Evolutionary conservation across 192 early-diverging fungal genomes (phyloP).

Genomic region (Podila minutissima): DNA sequence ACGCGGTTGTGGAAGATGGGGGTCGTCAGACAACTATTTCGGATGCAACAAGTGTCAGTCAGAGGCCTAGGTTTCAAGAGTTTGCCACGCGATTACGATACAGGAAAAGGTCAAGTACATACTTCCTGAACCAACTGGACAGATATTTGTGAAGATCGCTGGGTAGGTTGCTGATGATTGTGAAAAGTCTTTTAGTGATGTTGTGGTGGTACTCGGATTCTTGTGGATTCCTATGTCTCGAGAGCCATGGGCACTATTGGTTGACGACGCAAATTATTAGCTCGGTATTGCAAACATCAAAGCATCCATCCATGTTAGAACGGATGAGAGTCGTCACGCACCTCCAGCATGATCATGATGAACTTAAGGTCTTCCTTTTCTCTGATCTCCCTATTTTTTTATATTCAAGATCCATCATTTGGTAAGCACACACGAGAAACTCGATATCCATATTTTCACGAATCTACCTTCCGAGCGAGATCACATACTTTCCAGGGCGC

Average conservation of each 20-base stretch:
- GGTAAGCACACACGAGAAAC: background rate
- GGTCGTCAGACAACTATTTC: slow-evolving; percentile 57
- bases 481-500: slow-evolving; percentile 63
- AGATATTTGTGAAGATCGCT: slow-evolving; percentile 89
- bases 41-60: background rate
- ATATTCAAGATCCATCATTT: background rate
- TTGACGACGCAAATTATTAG: slow-evolving; percentile 7
- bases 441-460: background rate
- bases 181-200: slow-evolving; percentile 82
- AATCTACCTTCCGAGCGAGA: background rate
- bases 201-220: slow-evolving; percentile 90
- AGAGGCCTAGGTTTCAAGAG: no score
- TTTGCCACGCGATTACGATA: no score
- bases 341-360: slow-evolving; percentile 88
- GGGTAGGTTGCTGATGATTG: slow-evolving; percentile 82
- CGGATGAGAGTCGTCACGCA: slow-evolving; percentile 14
- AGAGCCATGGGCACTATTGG: slow-evolving; percentile 79
- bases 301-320: background rate
- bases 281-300: background rate
- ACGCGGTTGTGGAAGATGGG: slow-evolving; percentile 76
- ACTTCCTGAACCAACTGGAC: slow-evolving; percentile 86
- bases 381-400: slow-evolving; percentile 43
- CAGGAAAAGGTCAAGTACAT: slow-evolving; percentile 14
- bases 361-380: slow-evolving; percentile 77
- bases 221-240: slow-evolving; percentile 76